Conservation (phyloP, 495 filamentous ascomycete species). For the Penicillium pancosmium region DNA sequence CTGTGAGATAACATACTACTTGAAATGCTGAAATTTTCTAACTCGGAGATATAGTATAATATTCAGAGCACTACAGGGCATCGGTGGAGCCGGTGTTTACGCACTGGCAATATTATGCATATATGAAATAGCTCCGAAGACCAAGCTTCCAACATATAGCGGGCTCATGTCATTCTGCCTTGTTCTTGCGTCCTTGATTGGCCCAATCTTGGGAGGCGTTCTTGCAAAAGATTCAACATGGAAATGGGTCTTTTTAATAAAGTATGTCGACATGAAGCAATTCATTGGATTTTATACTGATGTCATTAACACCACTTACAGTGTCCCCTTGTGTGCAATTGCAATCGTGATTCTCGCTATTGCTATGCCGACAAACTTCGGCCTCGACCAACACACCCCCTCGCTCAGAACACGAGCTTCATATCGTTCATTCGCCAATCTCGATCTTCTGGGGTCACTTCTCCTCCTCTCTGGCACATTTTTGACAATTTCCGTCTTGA, state of each 20-base stretch:
- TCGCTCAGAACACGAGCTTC: conserved; percentile 33
- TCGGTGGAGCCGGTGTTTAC: conserved; percentile 58
- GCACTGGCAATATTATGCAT: conserved; percentile 51
- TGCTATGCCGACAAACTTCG: conserved; percentile 34
- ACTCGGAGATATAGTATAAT: conserved; percentile 43
- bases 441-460: conserved; percentile 61
- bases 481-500: conserved; percentile 59
- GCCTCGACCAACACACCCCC: conserved; percentile 30
- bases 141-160: conserved; percentile 47
- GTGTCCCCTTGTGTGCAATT: conserved; percentile 27
- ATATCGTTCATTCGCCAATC: conserved; percentile 31
- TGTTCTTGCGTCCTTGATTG: conserved; percentile 39
- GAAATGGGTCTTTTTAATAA: conserved; percentile 68
- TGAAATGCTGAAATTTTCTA: neutral
- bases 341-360: conserved; percentile 23
- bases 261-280: conserved; percentile 34
- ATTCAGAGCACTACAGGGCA: conserved; percentile 58
- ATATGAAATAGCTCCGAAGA: conserved; percentile 52
- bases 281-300: neutral
- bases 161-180: conserved; percentile 50
- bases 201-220: conserved; percentile 63
- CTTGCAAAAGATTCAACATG: conserved; percentile 58
- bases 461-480: conserved; percentile 57
- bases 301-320: conserved; percentile 1
- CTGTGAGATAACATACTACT: conserved; percentile 40